phyloP scores from a whole-genome alignment of 495 filamentous ascomycete genomes.

The Penicillium arizonense region DNA sequence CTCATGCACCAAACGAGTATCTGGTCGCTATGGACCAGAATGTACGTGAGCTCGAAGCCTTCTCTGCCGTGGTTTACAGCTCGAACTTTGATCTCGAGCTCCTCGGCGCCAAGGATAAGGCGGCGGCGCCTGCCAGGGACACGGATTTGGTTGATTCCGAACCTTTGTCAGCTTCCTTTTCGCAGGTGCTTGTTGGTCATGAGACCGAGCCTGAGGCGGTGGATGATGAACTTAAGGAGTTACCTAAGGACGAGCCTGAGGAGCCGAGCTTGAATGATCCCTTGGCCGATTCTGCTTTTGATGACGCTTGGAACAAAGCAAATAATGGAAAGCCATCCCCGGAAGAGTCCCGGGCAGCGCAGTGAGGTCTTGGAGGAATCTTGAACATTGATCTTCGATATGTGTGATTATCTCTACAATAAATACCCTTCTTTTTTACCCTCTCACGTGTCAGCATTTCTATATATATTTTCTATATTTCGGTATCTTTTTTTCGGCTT shows the following conservation, averaged over 20 bases:
- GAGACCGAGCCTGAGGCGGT: not conserved
- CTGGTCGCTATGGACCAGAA: conserved; percentile 73
- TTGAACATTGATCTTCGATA: not conserved
- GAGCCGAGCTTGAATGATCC: conserved; percentile 1
- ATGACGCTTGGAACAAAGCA: conserved; percentile 46
- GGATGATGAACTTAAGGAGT: not conserved
- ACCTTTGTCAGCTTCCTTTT: conserved; percentile 18
- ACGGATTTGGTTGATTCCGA: conserved; percentile 15
- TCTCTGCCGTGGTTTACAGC: conserved; percentile 90
- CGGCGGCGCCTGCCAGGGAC: conserved; percentile 5
- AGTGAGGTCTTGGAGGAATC: not conserved
- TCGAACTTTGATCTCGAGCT: conserved; percentile 80
- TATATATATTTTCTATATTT: too few relatives aligned
- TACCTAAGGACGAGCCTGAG: not conserved
- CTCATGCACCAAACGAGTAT: conserved; percentile 72
- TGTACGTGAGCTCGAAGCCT: conserved; percentile 85
- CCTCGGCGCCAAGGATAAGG: conserved; percentile 27
- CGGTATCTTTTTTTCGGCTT: too few relatives aligned
- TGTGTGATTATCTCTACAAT: not conserved
- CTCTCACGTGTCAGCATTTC: not conserved
- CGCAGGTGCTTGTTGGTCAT: conserved; percentile 24
- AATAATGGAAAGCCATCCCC: conserved; percentile 20
- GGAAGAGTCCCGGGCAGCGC: not conserved
- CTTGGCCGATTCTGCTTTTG: conserved; percentile 32
- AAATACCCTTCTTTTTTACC: not conserved